A percentile compares a stretch with the other conserved stretches of the same genome.
These are phyloP conservation scores for Gaeumannomyces tritici DNA, from an alignment of 2,329 filamentous ascomycete species.

Conservation along the genomic window DNA sequence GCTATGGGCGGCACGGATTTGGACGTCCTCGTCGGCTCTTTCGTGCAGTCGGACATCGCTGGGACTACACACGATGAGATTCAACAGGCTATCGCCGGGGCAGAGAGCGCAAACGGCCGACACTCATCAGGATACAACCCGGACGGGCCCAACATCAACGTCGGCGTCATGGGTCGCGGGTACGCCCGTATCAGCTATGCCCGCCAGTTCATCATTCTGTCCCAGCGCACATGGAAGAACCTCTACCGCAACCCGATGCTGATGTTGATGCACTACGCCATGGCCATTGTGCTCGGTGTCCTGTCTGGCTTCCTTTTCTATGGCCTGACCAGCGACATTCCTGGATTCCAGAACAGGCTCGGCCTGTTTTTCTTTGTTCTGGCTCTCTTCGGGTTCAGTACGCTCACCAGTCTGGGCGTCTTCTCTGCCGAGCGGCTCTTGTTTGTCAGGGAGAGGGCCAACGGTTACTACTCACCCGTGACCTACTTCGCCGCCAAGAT, in stretches of 20 bases:
- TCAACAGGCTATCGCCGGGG: conserved; percentile 52
- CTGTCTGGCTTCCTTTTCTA: conserved; percentile 96
- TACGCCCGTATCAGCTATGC: conserved; percentile 73
- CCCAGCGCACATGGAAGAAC: conserved; percentile 89
- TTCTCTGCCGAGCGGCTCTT: conserved; percentile 86
- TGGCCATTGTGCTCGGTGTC: conserved; percentile 87
- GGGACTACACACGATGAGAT: conserved; percentile 70
- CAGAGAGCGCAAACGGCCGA: conserved; percentile 56
- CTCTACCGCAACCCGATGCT: conserved; percentile 95
- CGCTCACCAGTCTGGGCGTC: conserved; percentile 83
- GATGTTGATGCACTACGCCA: conserved; percentile 97
- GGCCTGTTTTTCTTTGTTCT: conserved; percentile 97
- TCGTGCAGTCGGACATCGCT: conserved; percentile 69
- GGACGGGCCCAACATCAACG: conserved; percentile 37
- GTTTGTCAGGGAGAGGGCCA: conserved; percentile 88
- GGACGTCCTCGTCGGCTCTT: conserved; percentile 70
- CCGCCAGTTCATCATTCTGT: conserved; percentile 82
- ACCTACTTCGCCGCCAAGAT: conserved; percentile 95
- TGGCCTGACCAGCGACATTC: conserved; percentile 88
- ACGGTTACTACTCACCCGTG: conserved; percentile 89
- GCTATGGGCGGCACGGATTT: conserved; percentile 65
- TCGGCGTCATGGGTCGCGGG: conserved; percentile 59
- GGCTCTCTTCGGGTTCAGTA: conserved; percentile 93
- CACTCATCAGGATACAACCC: conserved; percentile 38
- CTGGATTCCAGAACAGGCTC: conserved; percentile 93